Base-by-base conservation (phyloP, 331 rosid genomes). In the Pyrus hybrid region DNA sequence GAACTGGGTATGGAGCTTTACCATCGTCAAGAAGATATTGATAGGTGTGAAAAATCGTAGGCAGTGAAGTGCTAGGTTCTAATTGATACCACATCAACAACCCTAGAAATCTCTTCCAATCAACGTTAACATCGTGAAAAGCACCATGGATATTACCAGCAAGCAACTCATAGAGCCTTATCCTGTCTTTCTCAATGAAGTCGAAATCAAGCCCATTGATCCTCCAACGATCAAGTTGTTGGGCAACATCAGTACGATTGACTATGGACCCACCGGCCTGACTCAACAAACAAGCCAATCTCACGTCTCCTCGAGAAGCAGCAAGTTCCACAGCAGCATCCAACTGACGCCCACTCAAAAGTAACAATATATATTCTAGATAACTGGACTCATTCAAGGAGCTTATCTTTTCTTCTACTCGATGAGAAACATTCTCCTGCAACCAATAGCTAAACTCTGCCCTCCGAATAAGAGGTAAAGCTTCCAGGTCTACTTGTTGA, bases 371-470 rank as follows among this genome's bases (percentile, higher is more conserved):
- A 73, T 89, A 91, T 62, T 88, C 90, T 49, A 94, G 85, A 85
- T 94, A 90, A 77, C 78, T 77, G 70, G 93, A 85, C 75, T 89
- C 97, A 66, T 89, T 73, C 73, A 90, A 83, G 71, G 93, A 90
- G 86, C 91, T 87, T 74, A 87, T 79, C 72, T 88, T 88, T 75
- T 88, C 87, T 84, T 94, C 96, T 77, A 94, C 91, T 76, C 84
- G 93, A 81, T 87, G 82, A 51, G 87, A 80, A 63, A 94, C 97
- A 85, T 96, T 88, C 86, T 92, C 99, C 76, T 92, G 96, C 89
- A 94, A 76, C 99, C 99, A 94, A 82, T 85, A 89, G 82, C 97
- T 92, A 78, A 92, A 94, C 86, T 90, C 97, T 64, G 99, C 99
- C 88, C 99, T 92, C 77, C 97, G 89, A 77, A 90, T 76, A 47